These are phyloP conservation scores for Colletotrichum viniferum DNA, from an alignment of 2,329 filamentous ascomycete species.

Conservation along the genomic window DNA sequence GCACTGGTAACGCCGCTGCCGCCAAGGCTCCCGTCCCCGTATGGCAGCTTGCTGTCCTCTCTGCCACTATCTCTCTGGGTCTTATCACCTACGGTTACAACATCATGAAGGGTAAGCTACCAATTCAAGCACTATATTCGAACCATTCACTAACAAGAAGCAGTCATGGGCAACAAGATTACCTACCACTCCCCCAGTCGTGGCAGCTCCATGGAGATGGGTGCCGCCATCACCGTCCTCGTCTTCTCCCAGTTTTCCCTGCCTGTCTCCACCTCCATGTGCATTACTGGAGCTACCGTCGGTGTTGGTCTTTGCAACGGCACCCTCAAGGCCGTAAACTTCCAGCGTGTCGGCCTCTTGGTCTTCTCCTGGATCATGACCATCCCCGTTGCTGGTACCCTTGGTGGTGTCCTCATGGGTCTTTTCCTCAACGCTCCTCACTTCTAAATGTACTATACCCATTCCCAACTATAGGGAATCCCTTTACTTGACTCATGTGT, in stretches of 20 bases:
- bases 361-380: slow-evolving; percentile 68
- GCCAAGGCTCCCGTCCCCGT: slow-evolving; percentile 70
- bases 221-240: slow-evolving; percentile 76
- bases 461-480: neutral
- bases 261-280: slow-evolving; percentile 79
- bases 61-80: slow-evolving; percentile 67
- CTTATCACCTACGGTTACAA: slow-evolving; percentile 81
- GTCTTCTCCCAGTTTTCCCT: slow-evolving; percentile 78
- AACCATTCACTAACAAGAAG: slow-evolving; percentile 21
- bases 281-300: slow-evolving; percentile 79
- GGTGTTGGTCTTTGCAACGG: slow-evolving; percentile 81
- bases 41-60: slow-evolving; percentile 78
- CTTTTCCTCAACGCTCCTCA: slow-evolving; percentile 43
- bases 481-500: neutral
- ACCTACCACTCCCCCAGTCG: slow-evolving; percentile 68
- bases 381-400: slow-evolving; percentile 45
- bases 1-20: slow-evolving; percentile 62
- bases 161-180: slow-evolving; percentile 82
- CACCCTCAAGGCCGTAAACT: slow-evolving; percentile 75
- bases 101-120: slow-evolving; percentile 74
- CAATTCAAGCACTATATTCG: neutral
- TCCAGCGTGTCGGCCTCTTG: slow-evolving; percentile 71
- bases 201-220: slow-evolving; percentile 78
- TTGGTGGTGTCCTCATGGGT: slow-evolving; percentile 45
- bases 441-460: slow-evolving; percentile 7